Conservation (phyloP, 345 rosid genomes). For the Viola odorata region DNA sequence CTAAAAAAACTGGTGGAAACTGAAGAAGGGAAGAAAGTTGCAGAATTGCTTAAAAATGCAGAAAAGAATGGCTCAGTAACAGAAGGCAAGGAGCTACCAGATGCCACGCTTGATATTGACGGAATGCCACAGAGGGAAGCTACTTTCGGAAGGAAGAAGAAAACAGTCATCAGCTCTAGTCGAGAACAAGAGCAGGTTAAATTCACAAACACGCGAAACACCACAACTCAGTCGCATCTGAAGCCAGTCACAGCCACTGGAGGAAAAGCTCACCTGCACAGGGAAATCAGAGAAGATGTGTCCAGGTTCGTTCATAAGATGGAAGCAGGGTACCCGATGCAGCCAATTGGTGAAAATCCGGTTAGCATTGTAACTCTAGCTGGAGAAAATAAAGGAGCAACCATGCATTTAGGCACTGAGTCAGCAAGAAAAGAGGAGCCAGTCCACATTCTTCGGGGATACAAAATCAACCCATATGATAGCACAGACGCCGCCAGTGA, state of each 20-base stretch:
- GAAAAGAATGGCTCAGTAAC: too few relatives aligned
- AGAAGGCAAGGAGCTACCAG: too few relatives aligned
- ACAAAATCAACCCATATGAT: conserved; percentile 52
- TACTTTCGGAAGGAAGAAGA: conserved; percentile 18
- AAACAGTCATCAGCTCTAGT: conserved; percentile 11
- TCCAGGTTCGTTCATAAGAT: conserved; percentile 53
- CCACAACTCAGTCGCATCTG: conserved; percentile 14
- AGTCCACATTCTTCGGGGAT: conserved; percentile 55
- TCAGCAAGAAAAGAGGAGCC: conserved; percentile 40
- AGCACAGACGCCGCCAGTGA: conserved; percentile 53
- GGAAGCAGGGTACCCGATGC: conserved; percentile 35
- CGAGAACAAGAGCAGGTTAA: conserved; percentile 26
- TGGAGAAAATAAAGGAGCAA: conserved; percentile 88
- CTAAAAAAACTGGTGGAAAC: conserved; percentile 9
- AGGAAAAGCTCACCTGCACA: conserved; percentile 36
- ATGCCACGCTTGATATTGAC: conserved; percentile 4
- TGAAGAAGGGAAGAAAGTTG: conserved; percentile 15
- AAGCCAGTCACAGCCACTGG: conserved; percentile 19
- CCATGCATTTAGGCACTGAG: conserved; percentile 49
- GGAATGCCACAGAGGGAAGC: conserved; percentile 31
- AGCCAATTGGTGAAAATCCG: conserved; percentile 32
- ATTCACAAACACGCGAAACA: conserved; percentile 14
- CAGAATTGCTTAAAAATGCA: not conserved
- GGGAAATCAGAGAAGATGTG: conserved; percentile 53
- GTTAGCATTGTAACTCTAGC: conserved; percentile 52